A percentile compares a stretch with the other conserved stretches of the same genome.
phyloP scores from a whole-genome alignment of 106 monocot genomes.

The Platanthera guangdongensis region DNA sequence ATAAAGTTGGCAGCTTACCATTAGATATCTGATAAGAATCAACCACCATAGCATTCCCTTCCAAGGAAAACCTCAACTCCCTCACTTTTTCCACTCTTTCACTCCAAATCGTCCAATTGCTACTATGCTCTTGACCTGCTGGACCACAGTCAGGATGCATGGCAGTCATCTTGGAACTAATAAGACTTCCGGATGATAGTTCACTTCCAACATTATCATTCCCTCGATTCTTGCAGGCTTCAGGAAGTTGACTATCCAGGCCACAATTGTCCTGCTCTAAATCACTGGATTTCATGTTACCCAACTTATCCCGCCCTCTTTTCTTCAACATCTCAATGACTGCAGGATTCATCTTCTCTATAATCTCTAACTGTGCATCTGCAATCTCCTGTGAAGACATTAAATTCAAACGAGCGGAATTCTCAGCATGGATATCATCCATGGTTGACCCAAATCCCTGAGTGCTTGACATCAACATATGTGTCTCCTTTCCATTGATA shows the following conservation, averaged over 20 bases:
- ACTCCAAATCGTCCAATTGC: constrained; percentile 72
- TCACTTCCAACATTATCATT: not conserved
- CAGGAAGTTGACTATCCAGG: not conserved
- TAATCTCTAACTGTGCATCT: constrained; percentile 74
- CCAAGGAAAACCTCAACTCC: constrained; percentile 63
- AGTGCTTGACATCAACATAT: not conserved
- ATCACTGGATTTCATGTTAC: constrained; percentile 11
- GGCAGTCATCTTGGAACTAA: constrained; percentile 9
- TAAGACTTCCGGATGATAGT: constrained; percentile 7
- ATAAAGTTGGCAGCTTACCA: constrained; percentile 32
- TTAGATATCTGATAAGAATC: constrained; percentile 18
- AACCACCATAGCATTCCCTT: constrained; percentile 54
- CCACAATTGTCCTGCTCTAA: constrained; percentile 10
- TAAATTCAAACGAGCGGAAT: constrained; percentile 42
- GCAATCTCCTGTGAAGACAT: constrained; percentile 78
- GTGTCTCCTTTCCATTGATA: not conserved
- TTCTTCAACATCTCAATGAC: constrained; percentile 73
- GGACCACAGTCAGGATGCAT: constrained; percentile 15
- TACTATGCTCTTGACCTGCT: constrained; percentile 18
- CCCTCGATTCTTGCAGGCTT: not conserved
- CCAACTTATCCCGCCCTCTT: constrained; percentile 40
- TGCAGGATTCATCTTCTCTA: constrained; percentile 66
- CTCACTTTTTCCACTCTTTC: constrained; percentile 85
- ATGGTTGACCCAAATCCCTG: constrained; percentile 12
- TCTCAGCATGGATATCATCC: constrained; percentile 74